phyloP scores from a whole-genome alignment of 371 early-diverging fungal species.

The Capniomyces stellatus region DNA sequence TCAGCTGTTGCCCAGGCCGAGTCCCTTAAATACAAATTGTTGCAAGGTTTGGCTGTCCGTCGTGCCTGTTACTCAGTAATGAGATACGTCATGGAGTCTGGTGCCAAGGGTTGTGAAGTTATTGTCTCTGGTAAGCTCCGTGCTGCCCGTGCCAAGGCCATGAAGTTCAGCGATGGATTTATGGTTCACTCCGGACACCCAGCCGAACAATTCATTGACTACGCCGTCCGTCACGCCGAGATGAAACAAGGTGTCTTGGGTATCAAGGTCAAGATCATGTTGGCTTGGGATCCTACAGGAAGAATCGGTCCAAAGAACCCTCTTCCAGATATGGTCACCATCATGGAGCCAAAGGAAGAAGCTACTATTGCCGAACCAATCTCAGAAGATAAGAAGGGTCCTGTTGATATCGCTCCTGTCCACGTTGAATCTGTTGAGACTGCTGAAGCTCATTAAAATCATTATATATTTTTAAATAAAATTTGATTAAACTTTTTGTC shows the following conservation, averaged over 20 bases:
- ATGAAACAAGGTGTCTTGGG: slow-evolving; percentile 98
- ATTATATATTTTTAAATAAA: no score
- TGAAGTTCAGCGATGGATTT: slow-evolving; percentile 99
- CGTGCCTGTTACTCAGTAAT: slow-evolving; percentile 97
- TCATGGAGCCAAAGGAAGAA: slow-evolving; percentile 84
- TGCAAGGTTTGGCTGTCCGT: slow-evolving; percentile 93
- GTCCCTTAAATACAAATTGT: slow-evolving; percentile 94
- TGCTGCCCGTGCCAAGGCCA: slow-evolving; percentile 99
- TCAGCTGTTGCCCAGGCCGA: slow-evolving; percentile 99
- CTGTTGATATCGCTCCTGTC: no score
- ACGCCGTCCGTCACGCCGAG: slow-evolving; percentile 94
- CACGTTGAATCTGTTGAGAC: slow-evolving; percentile 15
- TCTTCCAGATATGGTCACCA: slow-evolving; percentile 94
- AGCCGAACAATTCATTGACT: slow-evolving; percentile 92
- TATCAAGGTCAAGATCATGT: slow-evolving; percentile 99
- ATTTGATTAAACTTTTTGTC: no score
- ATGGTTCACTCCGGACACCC: slow-evolving; percentile 99
- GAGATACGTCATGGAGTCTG: slow-evolving; percentile 98
- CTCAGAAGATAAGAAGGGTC: slow-evolving; percentile 40
- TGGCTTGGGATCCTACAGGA: slow-evolving; percentile 92
- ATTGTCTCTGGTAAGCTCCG: slow-evolving; percentile 99
- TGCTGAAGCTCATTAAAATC: no score
- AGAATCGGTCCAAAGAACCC: slow-evolving; percentile 90
- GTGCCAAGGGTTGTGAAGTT: slow-evolving; percentile 99
- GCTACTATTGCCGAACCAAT: slow-evolving; percentile 46